These are phyloP conservation scores for Aspergillus sp. DNA, from an alignment of 2,329 filamentous ascomycete genomes.

Conservation along the genomic window DNA sequence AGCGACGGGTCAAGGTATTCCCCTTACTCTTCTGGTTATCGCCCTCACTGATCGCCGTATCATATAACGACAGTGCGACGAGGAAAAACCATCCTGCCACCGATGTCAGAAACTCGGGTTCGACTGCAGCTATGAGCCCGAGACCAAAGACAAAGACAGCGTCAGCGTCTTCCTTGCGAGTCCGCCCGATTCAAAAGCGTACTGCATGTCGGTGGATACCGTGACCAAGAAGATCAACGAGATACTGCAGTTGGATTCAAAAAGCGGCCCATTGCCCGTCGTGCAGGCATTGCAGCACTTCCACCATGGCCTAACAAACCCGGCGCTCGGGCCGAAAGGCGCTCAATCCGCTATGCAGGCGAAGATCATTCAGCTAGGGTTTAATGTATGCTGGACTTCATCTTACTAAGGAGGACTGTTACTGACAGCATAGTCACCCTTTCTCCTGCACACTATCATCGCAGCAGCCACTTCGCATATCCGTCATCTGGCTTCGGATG, in stretches of 20 bases:
- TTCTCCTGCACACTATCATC: constrained; percentile 42
- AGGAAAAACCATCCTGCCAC: constrained; percentile 35
- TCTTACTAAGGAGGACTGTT: too few relatives aligned
- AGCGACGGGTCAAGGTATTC: constrained; percentile 38
- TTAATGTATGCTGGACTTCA: constrained; percentile 27
- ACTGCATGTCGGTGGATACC: constrained; percentile 24
- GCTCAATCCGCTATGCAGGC: constrained; percentile 23
- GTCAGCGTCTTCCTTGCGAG: constrained; percentile 12
- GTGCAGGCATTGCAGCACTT: constrained; percentile 36
- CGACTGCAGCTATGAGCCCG: constrained; percentile 32
- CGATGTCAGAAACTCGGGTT: constrained; percentile 35
- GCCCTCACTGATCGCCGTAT: too few relatives aligned
- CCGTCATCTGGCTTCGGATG: constrained; percentile 28
- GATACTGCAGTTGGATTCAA: constrained; percentile 21
- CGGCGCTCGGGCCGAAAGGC: constrained; percentile 18
- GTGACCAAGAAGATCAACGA: constrained; percentile 28
- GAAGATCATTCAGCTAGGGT: constrained; percentile 33
- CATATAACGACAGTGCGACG: too few relatives aligned
- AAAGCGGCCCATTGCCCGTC: not conserved
- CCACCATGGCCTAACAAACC: constrained; percentile 21
- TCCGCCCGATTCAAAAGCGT: constrained; percentile 19
- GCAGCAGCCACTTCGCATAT: constrained; percentile 36
- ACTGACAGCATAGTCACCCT: constrained; percentile 30
- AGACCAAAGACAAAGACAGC: not conserved
- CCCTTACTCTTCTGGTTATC: not conserved